Evolutionary conservation across 139 green algal species (phyloP).

Genomic region (Raphidocelis subcapitata): DNA sequence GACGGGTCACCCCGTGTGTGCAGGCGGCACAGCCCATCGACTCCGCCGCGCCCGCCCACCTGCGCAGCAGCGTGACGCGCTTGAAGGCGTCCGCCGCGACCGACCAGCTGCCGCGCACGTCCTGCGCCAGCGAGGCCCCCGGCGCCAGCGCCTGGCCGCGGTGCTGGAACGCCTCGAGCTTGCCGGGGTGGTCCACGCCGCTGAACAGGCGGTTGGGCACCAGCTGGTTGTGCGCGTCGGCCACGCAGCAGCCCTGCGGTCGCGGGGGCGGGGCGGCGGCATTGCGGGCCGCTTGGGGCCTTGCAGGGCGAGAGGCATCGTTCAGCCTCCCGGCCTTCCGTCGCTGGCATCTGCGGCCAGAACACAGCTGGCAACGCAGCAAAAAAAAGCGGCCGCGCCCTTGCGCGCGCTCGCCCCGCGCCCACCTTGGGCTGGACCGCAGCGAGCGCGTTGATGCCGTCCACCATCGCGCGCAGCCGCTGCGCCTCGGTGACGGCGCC

Average conservation of each 20-base stretch:
- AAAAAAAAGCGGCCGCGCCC: too few relatives aligned
- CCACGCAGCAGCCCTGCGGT: conserved; percentile 41
- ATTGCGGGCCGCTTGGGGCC: too few relatives aligned
- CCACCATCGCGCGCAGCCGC: conserved; percentile 35
- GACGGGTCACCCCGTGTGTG: too few relatives aligned
- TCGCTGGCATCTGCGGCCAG: too few relatives aligned
- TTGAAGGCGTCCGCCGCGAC: conserved; percentile 70
- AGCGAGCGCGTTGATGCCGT: conserved; percentile 39
- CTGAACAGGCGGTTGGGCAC: conserved; percentile 61
- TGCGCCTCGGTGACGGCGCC: conserved; percentile 12
- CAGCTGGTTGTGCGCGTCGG: conserved; percentile 55
- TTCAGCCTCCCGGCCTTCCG: too few relatives aligned
- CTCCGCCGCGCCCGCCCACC: too few relatives aligned
- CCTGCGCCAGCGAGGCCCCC: conserved; percentile 38
- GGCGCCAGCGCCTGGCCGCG: conserved; percentile 18
- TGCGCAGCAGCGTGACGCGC: conserved; percentile 29
- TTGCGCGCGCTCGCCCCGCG: too few relatives aligned
- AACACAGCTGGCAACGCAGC: too few relatives aligned
- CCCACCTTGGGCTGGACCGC: conserved; percentile 51
- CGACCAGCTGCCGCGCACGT: conserved; percentile 69
- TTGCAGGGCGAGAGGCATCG: too few relatives aligned
- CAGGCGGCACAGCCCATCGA: too few relatives aligned
- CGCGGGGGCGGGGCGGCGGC: neutral
- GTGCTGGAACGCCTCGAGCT: conserved; percentile 71
- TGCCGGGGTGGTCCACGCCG: conserved; percentile 65